A percentile compares a stretch with the other conserved stretches of the same genome.
Conservation (phyloP, 805 yeast genomes). For the Osmozyma mogii region DNA sequence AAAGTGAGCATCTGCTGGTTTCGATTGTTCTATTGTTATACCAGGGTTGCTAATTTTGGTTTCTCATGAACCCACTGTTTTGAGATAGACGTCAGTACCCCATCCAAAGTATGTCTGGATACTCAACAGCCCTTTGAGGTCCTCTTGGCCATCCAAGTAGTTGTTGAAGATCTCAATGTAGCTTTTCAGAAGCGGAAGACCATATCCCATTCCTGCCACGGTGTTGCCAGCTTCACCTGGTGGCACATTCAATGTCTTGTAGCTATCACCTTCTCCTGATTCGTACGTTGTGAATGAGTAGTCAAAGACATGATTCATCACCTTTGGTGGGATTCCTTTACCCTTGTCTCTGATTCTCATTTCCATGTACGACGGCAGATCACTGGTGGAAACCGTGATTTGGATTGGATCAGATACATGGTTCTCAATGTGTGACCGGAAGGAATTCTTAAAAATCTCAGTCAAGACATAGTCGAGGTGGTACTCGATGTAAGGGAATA, state of each 20-base stretch:
- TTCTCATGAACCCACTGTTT: slow-evolving; percentile 30
- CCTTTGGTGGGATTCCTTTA: slow-evolving; percentile 71
- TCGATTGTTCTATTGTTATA: too few relatives aligned
- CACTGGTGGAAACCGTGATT: slow-evolving; percentile 29
- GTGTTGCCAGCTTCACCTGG: slow-evolving; percentile 64
- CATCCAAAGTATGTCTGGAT: slow-evolving; percentile 66
- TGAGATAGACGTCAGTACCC: slow-evolving; percentile 73
- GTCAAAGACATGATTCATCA: slow-evolving; percentile 65
- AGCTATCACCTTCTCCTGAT: slow-evolving; percentile 47
- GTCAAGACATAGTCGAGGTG: slow-evolving; percentile 84
- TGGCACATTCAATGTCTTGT: slow-evolving; percentile 55
- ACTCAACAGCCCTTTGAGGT: slow-evolving; percentile 40
- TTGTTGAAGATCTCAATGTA: slow-evolving; percentile 37
- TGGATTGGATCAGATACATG: slow-evolving; percentile 30
- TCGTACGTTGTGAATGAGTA: slow-evolving; percentile 82
- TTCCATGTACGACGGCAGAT: slow-evolving; percentile 41
- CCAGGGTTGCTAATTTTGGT: too few relatives aligned
- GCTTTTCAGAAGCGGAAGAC: slow-evolving; percentile 69
- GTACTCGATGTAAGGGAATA: slow-evolving; percentile 76
- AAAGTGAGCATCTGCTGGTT: too few relatives aligned
- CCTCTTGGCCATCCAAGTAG: slow-evolving; percentile 13
- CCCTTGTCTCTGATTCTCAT: slow-evolving; percentile 81
- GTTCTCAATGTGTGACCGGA: slow-evolving; percentile 81
- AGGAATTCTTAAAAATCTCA: slow-evolving; percentile 81
- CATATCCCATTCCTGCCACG: slow-evolving; percentile 95